Base-by-base conservation (phyloP, 2,329 filamentous ascomycete species). In the Pseudohalonectria lignicola region DNA sequence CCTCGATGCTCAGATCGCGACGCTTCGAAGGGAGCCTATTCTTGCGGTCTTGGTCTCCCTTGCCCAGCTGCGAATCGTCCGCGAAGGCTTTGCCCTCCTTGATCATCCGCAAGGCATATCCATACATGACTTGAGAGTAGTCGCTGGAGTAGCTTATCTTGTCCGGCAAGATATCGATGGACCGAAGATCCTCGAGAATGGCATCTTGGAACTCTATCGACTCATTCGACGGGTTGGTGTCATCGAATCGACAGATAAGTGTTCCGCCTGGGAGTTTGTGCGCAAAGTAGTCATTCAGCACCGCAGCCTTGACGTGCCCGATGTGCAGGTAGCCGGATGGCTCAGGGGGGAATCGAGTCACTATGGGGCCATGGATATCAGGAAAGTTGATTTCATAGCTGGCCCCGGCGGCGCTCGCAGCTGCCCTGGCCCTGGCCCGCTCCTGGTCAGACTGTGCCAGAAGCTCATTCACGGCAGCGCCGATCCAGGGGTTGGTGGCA, bases 211-310 rank as follows among this genome's bases (percentile, higher is more conserved):
- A 98, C 64, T 96, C 92, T 57, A 90, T 79, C 67, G 94, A 95
- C 69, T 98, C 92, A 60, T 96, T 96, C 42, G 82, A 80, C 7
- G 92, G 92, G 63, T 98, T 98, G 41, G 92, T 98, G 55, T 98
- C 92, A 56, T 98, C 92, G 54, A 98, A 92, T 43, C 92, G 84
- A 35, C 95, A 75, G 43, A 93, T 79, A 50, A 98, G 71, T 52
- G 82, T 92, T 52, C 92, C 92, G 43, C 88, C 80, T 69, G 94
- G 94, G 50, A 86, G 84, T 57, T 87, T 82, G 60, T 95, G 87
- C 32, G 87, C 90, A 51, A 96, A 96, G 70, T 94, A 95, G 59
- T 96, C 88, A 65, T 92, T 94, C 40, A 96, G 76, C n/a, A 56
- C 47, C 10, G 53, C 54, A 3, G 53, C 54, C 65, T 96, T 96